These are phyloP conservation scores for Linaria vulgaris DNA, from an alignment of 257 asterid genomes.

Conservation along the genomic window DNA sequence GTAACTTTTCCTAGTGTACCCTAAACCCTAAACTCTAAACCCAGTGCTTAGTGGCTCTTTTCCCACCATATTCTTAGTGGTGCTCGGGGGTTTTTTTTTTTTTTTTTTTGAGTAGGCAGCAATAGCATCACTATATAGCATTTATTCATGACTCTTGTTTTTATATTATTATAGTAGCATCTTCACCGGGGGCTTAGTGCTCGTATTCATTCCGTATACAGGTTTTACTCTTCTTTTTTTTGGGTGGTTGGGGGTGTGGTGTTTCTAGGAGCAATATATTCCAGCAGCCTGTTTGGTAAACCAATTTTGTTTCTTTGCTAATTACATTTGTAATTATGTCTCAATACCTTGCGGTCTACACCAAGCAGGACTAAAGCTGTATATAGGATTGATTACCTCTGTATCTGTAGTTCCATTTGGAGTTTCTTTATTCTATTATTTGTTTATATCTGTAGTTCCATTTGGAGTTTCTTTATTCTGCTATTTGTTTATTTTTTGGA, in stretches of 20 bases:
- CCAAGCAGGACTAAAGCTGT: slow-evolving; percentile 2
- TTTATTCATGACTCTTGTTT: no score
- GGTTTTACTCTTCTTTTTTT: no score
- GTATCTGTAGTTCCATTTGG: not conserved
- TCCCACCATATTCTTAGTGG: not conserved
- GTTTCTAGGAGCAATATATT: not conserved
- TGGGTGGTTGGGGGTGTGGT: no score
- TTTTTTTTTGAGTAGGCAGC: no score
- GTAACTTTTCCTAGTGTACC: slow-evolving; percentile 40
- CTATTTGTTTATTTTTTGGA: not conserved
- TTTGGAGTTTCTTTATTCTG: slow-evolving; percentile 17
- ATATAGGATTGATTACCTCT: not conserved
- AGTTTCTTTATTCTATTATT: slow-evolving; percentile 23
- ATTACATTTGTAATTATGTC: slow-evolving; percentile 1
- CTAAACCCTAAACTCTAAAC: not conserved
- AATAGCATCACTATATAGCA: no score
- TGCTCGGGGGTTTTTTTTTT: no score
- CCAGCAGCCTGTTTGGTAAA: not conserved
- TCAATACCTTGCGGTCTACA: not conserved
- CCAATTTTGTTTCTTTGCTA: not conserved
- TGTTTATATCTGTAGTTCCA: not conserved
- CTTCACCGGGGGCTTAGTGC: no score
- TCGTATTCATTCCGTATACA: no score
- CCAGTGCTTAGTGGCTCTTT: not conserved
- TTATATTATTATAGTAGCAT: no score